Percentiles rank a stretch among this genome's conserved stretches.
phyloP scores from a whole-genome alignment of 2,329 filamentous ascomycete genomes.

The Penicillium sclerotigenum region DNA sequence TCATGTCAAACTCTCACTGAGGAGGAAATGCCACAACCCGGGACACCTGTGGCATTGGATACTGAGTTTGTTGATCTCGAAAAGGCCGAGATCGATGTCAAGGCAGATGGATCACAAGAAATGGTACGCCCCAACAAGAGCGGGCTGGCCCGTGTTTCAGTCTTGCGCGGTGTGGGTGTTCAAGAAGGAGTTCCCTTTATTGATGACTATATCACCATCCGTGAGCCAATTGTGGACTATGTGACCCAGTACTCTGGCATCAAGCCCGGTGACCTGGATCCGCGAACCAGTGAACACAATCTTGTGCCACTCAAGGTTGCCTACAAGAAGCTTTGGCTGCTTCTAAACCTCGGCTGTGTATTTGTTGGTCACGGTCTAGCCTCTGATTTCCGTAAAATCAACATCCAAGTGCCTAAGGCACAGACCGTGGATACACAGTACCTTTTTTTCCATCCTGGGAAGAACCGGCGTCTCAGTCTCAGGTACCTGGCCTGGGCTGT shows the following conservation, averaged over 20 bases:
- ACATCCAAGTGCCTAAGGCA: conserved; percentile 85
- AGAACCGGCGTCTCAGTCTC: conserved; percentile 81
- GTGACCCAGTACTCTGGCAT: conserved; percentile 93
- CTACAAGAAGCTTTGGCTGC: conserved; percentile 97
- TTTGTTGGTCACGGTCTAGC: conserved; percentile 93
- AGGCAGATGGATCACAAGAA: conserved; percentile 86
- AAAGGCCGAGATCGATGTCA: conserved; percentile 92
- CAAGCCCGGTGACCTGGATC: conserved; percentile 77
- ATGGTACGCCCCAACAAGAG: conserved; percentile 89
- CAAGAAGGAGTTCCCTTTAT: conserved; percentile 85
- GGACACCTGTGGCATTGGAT: conserved; percentile 82
- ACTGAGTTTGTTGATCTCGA: conserved; percentile 94
- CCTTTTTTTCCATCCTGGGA: conserved; percentile 77
- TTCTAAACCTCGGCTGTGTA: conserved; percentile 88
- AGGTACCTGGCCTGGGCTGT: conserved; percentile 90
- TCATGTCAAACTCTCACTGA: conserved; percentile 38
- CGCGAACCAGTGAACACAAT: conserved; percentile 72
- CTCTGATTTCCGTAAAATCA: conserved; percentile 96
- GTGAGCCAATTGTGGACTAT: conserved; percentile 90
- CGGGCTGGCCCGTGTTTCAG: conserved; percentile 87
- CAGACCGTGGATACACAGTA: conserved; percentile 95
- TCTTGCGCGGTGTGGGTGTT: conserved; percentile 73
- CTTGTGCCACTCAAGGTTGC: conserved; percentile 84
- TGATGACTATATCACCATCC: conserved; percentile 92
- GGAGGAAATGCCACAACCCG: conserved; percentile 65